Base-by-base conservation (phyloP, 1,139 yeast species). In the Scheffersomyces parashehatae region DNA sequence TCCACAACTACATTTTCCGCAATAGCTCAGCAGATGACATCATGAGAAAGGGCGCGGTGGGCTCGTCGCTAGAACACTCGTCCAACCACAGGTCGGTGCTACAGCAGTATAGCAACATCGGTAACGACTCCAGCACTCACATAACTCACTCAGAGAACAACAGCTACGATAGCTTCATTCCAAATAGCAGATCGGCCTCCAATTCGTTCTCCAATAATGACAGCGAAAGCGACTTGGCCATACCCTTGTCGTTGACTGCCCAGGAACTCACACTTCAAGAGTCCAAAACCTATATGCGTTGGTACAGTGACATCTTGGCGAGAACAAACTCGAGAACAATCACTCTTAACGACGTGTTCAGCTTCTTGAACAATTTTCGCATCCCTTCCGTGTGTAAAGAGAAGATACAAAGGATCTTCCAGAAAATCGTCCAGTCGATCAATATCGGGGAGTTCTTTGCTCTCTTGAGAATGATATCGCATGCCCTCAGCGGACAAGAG, bases 361-460 rank as follows among this genome's bases (percentile, higher is more conserved):
- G 62, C 38, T 86, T 86, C 53, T 64, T 86, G 45, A 62, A 70
- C 48, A 86, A 86, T 59, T 86, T 86, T 64, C 75, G 72, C 47
- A 67, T 86, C 13, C 57, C 79, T 1, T 65, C 65, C 1, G 51
- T 56, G 1, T 55, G 74, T 6, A 77, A 77, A 53, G 74, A 71
- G 8, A 60, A 75, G 43, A 68, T 85, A 41, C 67, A 64, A 40
- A 66, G 67, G 33, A 72, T 85, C 8, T 85, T 85, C 55, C 65
- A 67, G 45, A 75, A 78, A 42, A 74, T 78, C 40, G 58, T 73
- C 29, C 59, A 64, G 42, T 74, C 84, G 9, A 68, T 85, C 44
- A 84, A 83, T 54, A 79, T 85, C 46, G 91, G 91, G 4, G 88
- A 85, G 59, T 86, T 86, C 59, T 86, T 82, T 64, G 93, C 93